phyloP scores from a whole-genome alignment of 139 green algal genomes.

The Trebouxia sp. region DNA sequence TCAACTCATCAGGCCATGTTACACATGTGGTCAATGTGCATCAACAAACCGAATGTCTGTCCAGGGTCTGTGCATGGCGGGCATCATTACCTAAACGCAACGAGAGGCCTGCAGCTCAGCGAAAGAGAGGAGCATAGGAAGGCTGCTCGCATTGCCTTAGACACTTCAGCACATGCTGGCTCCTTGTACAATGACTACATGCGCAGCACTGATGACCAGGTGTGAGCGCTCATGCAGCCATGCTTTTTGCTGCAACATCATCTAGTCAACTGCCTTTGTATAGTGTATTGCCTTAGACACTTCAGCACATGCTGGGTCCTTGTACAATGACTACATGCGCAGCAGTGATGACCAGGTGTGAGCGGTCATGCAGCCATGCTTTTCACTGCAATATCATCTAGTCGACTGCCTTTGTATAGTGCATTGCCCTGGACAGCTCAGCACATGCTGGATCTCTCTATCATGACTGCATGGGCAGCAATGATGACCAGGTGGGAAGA shows the following conservation, averaged over 20 bases:
- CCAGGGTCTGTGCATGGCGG: slow-evolving; percentile 22
- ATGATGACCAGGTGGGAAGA: neutral
- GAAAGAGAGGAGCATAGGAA: slow-evolving; percentile 53
- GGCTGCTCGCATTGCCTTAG: slow-evolving; percentile 55
- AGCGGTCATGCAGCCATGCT: neutral
- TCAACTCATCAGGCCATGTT: too few relatives aligned
- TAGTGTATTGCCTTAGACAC: slow-evolving; percentile 63
- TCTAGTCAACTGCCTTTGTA: too few relatives aligned
- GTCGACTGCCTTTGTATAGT: too few relatives aligned
- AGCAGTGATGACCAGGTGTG: neutral
- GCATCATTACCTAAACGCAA: slow-evolving; percentile 5
- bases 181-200: slow-evolving; percentile 36
- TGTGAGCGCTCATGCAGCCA: neutral
- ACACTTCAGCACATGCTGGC: slow-evolving; percentile 55
- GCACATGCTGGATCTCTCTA: slow-evolving; percentile 43
- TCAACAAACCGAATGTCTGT: too few relatives aligned
- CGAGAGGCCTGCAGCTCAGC: neutral
- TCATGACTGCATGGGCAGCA: slow-evolving; percentile 19
- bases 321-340: slow-evolving; percentile 36
- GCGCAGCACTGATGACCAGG: neutral
- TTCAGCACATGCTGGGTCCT: slow-evolving; percentile 41
- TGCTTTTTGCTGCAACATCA: too few relatives aligned
- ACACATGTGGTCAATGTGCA: too few relatives aligned
- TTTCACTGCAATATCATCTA: too few relatives aligned
- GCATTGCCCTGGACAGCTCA: slow-evolving; percentile 61